Conservation (phyloP, 495 filamentous ascomycete species). For the Cercophora sp. region DNA sequence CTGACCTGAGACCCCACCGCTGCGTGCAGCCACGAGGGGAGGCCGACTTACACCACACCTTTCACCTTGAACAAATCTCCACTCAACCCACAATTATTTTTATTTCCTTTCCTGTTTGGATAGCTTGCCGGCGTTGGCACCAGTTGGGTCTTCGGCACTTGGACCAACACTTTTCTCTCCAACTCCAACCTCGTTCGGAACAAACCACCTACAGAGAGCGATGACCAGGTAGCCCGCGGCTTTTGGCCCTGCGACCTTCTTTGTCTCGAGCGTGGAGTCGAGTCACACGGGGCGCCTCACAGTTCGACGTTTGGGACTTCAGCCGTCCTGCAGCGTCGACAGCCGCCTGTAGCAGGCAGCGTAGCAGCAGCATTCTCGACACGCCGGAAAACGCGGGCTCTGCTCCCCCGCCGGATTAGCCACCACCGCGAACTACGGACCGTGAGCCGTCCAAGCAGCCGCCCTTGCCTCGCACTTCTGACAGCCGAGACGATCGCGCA, state of each 20-base stretch:
- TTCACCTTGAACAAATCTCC: conserved; percentile 23
- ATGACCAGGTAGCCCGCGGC: conserved; percentile 27
- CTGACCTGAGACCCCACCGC: conserved; percentile 19
- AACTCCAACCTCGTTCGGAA: conserved; percentile 6
- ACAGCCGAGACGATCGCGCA: background rate
- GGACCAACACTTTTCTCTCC: conserved; percentile 20
- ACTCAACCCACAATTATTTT: conserved; percentile 34
- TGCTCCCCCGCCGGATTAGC: conserved; percentile 7
- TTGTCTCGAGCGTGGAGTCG: conserved; percentile 20
- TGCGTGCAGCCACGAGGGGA: conserved; percentile 15
- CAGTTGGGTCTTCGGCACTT: conserved; percentile 25
- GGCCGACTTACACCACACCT: conserved; percentile 20
- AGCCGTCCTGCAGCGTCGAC: conserved; percentile 17
- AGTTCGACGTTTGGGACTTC: conserved; percentile 5
- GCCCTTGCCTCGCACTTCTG: conserved; percentile 6
- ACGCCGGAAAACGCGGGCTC: conserved; percentile 1
- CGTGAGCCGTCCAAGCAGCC: conserved; percentile 21
- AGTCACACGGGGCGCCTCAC: conserved; percentile 5
- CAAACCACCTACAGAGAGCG: conserved; percentile 14
- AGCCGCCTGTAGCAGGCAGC: conserved; percentile 13
- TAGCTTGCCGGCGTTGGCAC: conserved; percentile 16
- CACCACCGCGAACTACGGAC: conserved; percentile 14
- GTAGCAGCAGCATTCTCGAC: conserved; percentile 7
- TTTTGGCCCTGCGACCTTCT: conserved; percentile 22
- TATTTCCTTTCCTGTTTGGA: conserved; percentile 17